Evolutionary conservation across 31 red algal genomes (phyloP), one percentile per base, ranked within the genome.

Genomic region (Porphyra umbilicalis): DNA sequence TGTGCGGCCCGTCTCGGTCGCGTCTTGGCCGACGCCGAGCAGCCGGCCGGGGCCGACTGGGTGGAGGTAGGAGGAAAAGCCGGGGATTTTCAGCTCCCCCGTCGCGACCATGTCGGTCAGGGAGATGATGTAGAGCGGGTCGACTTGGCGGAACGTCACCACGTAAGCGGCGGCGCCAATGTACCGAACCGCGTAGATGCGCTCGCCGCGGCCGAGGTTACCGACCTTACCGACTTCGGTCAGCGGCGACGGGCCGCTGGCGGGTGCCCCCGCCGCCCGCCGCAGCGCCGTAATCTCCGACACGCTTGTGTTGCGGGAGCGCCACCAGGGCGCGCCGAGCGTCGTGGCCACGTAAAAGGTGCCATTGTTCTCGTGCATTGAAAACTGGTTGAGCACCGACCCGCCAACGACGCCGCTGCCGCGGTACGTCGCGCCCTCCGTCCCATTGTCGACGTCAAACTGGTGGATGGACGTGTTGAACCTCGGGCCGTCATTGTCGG

Each of bases 1-100:
- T 6, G 38, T 44, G 16, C 77, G 29, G 6, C 90, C 90, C 32
- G 36, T 75, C 10, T 25, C 35, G 57, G 82, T 88, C 14, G 86
- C 90, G 32, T 93, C 86, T 32, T 88, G 90, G 13, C 90, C 90
- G 6, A 93, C 85, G 0, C 90, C 90, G 20, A 93, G 86, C 68
- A 93, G 83, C 36, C 85, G 85, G n/a, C 86, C 86, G 20, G 81
- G 77, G 5, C 78, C 75, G 0, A 93, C 76, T 0, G 90, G 90
- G 38, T 93, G 90, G 18, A 93, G 83, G 36, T 93, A 93, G 0
- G 90, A 88, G 38, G 85, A 88, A 74, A 93, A 93, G 18, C 90
- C 90, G 0, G 90, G 90, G 30, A 93, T 93, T 34, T 93, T 93
- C 57, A 93, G 79, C 40, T 93, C 90, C 38, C 90, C 90, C 1